Evolutionary conservation across 1,139 yeast species (phyloP).

Genomic region (Arxiozyma slooffiae): DNA sequence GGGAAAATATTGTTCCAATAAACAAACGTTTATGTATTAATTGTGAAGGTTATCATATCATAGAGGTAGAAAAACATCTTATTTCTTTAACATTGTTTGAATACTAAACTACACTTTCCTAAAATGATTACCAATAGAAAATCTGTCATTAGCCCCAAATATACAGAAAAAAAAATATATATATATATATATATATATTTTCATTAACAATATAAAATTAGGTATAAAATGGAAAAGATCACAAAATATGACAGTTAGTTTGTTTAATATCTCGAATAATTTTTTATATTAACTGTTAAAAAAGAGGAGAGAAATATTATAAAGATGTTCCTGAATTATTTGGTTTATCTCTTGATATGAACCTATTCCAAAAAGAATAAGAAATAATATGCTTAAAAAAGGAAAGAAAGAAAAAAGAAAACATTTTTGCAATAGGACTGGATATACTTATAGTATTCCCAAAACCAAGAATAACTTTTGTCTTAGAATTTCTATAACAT

Average conservation of each 20-base stretch:
- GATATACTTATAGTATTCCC: not conserved
- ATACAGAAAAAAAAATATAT: not conserved
- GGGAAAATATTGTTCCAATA: too few relatives aligned
- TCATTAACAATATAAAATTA: too few relatives aligned
- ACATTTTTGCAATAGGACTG: not conserved
- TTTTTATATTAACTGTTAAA: too few relatives aligned
- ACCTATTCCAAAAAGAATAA: not conserved
- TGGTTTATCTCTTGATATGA: too few relatives aligned
- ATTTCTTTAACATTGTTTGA: not conserved
- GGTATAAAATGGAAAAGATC: not conserved
- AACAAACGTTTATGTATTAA: too few relatives aligned
- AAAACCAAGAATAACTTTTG: not conserved
- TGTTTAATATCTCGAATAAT: too few relatives aligned
- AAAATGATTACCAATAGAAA: constrained; percentile 4
- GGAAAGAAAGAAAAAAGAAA: too few relatives aligned
- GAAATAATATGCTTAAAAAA: not conserved
- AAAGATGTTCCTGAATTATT: too few relatives aligned
- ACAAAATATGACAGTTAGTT: too few relatives aligned
- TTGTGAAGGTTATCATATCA: too few relatives aligned
- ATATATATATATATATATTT: too few relatives aligned
- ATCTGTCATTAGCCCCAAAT: not conserved
- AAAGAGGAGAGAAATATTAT: too few relatives aligned
- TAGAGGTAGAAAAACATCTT: not conserved
- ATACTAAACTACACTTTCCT: constrained; percentile 3
- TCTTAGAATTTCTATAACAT: not conserved